Conservation (phyloP, 23 red algal genomes). For the Gracilaria gracilis region DNA sequence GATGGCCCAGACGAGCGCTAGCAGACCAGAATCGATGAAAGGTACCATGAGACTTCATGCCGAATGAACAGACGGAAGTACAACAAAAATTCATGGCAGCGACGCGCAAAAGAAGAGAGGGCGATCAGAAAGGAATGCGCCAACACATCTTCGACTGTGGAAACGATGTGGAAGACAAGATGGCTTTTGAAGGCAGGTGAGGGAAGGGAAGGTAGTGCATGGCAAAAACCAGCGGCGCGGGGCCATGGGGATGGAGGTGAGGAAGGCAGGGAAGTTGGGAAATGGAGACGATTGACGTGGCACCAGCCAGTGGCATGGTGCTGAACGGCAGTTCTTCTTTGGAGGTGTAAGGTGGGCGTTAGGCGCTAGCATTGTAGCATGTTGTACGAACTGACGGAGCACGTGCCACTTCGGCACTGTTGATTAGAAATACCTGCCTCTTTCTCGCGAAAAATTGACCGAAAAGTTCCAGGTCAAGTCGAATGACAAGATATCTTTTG, state of each 20-base stretch:
- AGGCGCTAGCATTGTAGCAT: neutral
- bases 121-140: too few relatives aligned
- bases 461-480: constrained; percentile 88
- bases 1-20: constrained; percentile 19
- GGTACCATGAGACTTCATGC: constrained; percentile 33
- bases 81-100: neutral
- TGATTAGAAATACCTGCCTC: constrained; percentile 87
- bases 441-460: constrained; percentile 68
- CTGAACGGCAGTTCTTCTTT: neutral
- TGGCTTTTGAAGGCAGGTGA: neutral
- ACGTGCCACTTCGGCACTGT: constrained; percentile 53
- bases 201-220: neutral
- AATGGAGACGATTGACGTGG: constrained; percentile 10
- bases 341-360: neutral
- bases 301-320: neutral
- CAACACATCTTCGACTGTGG: too few relatives aligned
- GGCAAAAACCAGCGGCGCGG: neutral
- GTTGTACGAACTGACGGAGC: too few relatives aligned
- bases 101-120: too few relatives aligned
- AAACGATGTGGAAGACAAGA: neutral
- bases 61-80: neutral
- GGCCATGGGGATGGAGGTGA: neutral
- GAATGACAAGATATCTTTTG: constrained; percentile 83
- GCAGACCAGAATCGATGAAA: constrained; percentile 28
- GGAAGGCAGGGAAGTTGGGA: neutral